These are phyloP conservation scores for Tolypocladium ophioglossoides DNA, from an alignment of 2,329 filamentous ascomycete species.

Conservation along the genomic window DNA sequence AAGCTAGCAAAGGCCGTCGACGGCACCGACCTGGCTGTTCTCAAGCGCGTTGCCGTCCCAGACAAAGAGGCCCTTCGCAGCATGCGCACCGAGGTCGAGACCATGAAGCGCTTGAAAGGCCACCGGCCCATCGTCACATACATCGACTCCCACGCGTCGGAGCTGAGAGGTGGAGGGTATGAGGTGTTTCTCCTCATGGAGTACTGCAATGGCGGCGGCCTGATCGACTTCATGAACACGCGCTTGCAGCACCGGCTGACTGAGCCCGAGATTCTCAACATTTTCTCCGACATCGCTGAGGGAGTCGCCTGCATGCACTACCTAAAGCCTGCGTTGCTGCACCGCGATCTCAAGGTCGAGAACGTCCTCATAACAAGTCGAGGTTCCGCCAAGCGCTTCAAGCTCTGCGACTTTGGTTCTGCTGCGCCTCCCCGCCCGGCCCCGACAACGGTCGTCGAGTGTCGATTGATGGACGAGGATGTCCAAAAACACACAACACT, in stretches of 20 bases:
- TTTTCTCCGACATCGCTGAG: constrained; percentile 92
- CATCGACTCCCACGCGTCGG: constrained; percentile 95
- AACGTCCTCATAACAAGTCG: constrained; percentile 81
- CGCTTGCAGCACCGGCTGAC: constrained; percentile 90
- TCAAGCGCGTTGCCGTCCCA: constrained; percentile 92
- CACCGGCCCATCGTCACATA: constrained; percentile 95
- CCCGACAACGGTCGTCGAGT: constrained; percentile 78
- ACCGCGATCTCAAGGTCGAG: constrained; percentile 94
- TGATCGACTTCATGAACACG: constrained; percentile 99
- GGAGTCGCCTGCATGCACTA: constrained; percentile 99
- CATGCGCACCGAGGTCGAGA: constrained; percentile 98
- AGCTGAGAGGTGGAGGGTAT: constrained; percentile 84
- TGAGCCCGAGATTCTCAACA: constrained; percentile 93
- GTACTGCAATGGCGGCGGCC: constrained; percentile 83
- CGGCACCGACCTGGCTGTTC: constrained; percentile 70
- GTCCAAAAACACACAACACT: constrained; percentile 94
- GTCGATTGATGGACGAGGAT: constrained; percentile 88
- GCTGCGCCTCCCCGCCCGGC: constrained; percentile 75
- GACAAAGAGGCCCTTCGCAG: constrained; percentile 90
- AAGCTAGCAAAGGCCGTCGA: constrained; percentile 68
- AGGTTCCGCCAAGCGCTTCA: constrained; percentile 65
- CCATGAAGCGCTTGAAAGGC: constrained; percentile 98
- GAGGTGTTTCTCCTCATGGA: constrained; percentile 99
- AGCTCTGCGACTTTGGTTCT: constrained; percentile 96
- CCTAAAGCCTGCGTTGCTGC: constrained; percentile 82